Percentiles rank a stretch among this genome's conserved stretches.
Conservation (phyloP, 768 basidiomycete genomes). For the Phanerochaete sordida region DNA sequence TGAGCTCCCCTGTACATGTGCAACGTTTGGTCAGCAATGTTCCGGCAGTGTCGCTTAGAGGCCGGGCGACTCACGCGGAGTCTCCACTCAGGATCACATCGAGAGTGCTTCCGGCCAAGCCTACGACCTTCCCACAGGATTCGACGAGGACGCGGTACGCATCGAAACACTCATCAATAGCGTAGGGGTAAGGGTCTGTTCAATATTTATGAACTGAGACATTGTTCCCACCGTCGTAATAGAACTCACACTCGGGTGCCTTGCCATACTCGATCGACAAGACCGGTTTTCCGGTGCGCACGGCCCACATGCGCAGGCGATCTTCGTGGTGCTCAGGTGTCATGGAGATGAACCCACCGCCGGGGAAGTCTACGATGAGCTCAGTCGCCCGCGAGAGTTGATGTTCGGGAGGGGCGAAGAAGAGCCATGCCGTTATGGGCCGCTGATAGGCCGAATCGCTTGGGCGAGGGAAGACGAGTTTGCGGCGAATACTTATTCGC, state of each 20-base stretch:
- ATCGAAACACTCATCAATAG: constrained; percentile 94
- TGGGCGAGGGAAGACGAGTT: constrained; percentile 82
- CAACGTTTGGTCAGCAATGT: constrained; percentile 10
- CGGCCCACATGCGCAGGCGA: constrained; percentile 82
- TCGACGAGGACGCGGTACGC: constrained; percentile 78
- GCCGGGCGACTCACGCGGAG: constrained; percentile 81
- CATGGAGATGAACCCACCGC: constrained; percentile 97
- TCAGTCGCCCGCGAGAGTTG: constrained; percentile 69
- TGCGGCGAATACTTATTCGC: constrained; percentile 58
- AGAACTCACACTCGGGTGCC: constrained; percentile 82
- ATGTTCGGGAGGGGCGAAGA: constrained; percentile 66
- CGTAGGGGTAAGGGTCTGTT: constrained; percentile 94
- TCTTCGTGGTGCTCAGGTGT: constrained; percentile 96
- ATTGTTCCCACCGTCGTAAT: constrained; percentile 7
- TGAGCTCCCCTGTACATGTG: constrained; percentile 69
- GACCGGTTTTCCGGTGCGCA: constrained; percentile 72
- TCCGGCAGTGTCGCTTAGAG: background rate
- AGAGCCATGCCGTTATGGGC: constrained; percentile 81
- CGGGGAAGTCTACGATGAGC: constrained; percentile 89
- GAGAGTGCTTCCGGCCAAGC: constrained; percentile 82
- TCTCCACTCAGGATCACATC: constrained; percentile 85
- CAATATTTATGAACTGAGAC: background rate
- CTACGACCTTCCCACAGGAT: constrained; percentile 75
- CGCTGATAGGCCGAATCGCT: constrained; percentile 69
- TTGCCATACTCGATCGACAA: constrained; percentile 93